These are phyloP conservation scores for Funneliformis caledonium DNA, from an alignment of 371 early-diverging fungal genomes.

Conservation along the genomic window DNA sequence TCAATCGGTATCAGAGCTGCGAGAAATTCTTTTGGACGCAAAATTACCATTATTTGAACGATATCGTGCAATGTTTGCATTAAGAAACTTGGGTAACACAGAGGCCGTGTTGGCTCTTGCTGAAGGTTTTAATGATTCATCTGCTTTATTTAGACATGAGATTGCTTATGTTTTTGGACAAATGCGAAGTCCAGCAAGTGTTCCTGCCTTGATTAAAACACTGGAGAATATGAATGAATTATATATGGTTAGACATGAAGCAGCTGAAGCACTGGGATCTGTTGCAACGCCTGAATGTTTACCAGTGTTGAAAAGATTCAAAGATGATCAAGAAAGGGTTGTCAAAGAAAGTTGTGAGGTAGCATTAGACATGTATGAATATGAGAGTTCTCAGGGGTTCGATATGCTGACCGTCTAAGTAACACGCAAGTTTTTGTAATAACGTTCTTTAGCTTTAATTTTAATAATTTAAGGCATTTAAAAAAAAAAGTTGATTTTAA, in stretches of 20 bases:
- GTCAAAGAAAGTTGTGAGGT: conserved; percentile 97
- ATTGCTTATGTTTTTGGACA: conserved; percentile 99
- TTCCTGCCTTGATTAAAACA: conserved; percentile 83
- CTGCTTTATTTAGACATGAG: conserved; percentile 94
- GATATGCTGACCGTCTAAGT: conserved; percentile 55
- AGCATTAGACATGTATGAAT: conserved; percentile 97
- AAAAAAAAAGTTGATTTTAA: background rate
- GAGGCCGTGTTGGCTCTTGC: conserved; percentile 90
- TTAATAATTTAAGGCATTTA: background rate
- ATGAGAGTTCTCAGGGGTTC: conserved; percentile 80
- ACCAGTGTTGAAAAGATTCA: conserved; percentile 73
- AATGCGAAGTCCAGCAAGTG: conserved; percentile 91
- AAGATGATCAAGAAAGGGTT: conserved; percentile 81
- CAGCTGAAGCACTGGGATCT: conserved; percentile 99
- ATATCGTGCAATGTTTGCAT: conserved; percentile 98
- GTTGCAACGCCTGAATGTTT: conserved; percentile 94
- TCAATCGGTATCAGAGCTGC: conserved; percentile 67
- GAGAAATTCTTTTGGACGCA: conserved; percentile 71
- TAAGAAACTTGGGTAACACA: conserved; percentile 88
- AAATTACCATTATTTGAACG: conserved; percentile 85
- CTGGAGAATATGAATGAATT: conserved; percentile 78
- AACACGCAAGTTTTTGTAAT: background rate
- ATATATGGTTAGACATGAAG: conserved; percentile 99
- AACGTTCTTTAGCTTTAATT: background rate
- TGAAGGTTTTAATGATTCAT: conserved; percentile 83